Percentiles rank a stretch among this genome's conserved stretches.
Evolutionary conservation across 2,329 filamentous ascomycete species (phyloP).

Genomic region (Colletotrichum cordylinicola): DNA sequence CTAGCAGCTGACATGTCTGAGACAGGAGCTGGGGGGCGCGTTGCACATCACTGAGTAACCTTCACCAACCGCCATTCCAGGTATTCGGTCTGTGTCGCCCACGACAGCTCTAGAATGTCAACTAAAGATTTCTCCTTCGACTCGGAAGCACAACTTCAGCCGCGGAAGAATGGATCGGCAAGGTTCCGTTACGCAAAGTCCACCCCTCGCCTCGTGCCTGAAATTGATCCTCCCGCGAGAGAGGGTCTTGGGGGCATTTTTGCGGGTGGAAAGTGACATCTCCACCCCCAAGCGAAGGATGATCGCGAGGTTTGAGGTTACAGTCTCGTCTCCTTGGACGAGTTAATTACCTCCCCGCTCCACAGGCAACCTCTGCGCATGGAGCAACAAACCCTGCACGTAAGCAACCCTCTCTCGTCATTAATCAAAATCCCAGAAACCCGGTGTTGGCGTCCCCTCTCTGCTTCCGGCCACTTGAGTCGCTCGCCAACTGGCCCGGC

Average conservation of each 20-base stretch:
- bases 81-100: neutral
- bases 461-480: neutral
- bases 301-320: slow-evolving; percentile 14
- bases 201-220: neutral
- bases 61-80: neutral
- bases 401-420: neutral
- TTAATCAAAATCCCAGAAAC: slow-evolving; percentile 14
- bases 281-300: neutral
- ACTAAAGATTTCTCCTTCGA: neutral
- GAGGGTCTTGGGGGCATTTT: neutral
- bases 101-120: neutral
- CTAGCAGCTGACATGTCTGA: slow-evolving; percentile 1
- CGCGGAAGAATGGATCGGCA: neutral
- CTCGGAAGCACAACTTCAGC: neutral
- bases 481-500: neutral
- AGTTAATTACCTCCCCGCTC: slow-evolving; percentile 3
- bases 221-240: slow-evolving; percentile 9
- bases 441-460: neutral
- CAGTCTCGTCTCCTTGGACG: neutral
- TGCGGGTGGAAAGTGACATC: neutral
- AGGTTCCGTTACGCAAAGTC: neutral
- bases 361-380: neutral
- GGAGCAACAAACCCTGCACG: slow-evolving; percentile 2
- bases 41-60: neutral
- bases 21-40: neutral